Evolutionary conservation across 2,329 filamentous ascomycete species (phyloP).

Genomic region (Aspergillus carbonarius): DNA sequence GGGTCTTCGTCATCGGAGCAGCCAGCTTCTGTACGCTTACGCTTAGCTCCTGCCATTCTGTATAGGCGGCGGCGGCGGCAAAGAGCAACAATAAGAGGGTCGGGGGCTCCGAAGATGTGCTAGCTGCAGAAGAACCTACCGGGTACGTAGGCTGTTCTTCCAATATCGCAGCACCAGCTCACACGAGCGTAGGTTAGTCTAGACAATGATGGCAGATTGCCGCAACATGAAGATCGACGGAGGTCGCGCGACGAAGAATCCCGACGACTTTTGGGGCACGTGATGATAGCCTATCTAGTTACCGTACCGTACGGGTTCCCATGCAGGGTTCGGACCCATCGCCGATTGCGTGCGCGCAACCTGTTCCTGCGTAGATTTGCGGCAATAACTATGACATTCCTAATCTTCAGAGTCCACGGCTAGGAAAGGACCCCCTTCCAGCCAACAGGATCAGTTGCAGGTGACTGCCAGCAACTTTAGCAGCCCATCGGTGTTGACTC

Average conservation of each 20-base stretch:
- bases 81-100: not conserved
- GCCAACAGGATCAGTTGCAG: not conserved
- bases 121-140: not conserved
- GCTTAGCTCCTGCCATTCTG: conserved; percentile 31
- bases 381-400: not conserved
- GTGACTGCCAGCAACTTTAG: not conserved
- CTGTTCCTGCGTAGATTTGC: not conserved
- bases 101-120: not conserved
- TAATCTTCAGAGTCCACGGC: not conserved
- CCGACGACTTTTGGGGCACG: conserved; percentile 13
- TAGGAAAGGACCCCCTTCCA: not conserved
- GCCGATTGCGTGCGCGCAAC: not conserved
- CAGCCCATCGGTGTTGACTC: not conserved
- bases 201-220: not conserved
- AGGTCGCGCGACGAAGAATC: not conserved
- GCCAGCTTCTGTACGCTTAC: conserved; percentile 30
- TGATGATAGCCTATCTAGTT: conserved; percentile 9
- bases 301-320: not conserved
- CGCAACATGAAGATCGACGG: not conserved
- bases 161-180: not conserved
- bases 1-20: conserved; percentile 26
- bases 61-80: not conserved
- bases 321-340: not conserved
- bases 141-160: not conserved
- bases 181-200: not conserved